phyloP scores from a whole-genome alignment of 495 filamentous ascomycete species.

The Penicillium goetzii region DNA sequence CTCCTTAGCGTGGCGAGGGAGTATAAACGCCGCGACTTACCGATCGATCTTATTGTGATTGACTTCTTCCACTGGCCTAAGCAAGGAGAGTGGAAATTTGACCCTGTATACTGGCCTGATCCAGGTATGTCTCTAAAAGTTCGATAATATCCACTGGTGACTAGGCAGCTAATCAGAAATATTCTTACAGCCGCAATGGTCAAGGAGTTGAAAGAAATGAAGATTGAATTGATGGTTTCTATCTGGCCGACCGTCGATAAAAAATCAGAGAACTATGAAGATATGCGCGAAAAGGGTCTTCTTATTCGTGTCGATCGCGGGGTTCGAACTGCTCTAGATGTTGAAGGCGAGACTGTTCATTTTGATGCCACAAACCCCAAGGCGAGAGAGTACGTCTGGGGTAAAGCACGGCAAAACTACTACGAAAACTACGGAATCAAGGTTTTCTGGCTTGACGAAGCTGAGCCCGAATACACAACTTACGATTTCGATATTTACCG shows the following conservation, averaged over 20 bases:
- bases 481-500: slow-evolving; percentile 65
- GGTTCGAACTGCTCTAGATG: slow-evolving; percentile 53
- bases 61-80: slow-evolving; percentile 65
- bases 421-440: slow-evolving; percentile 55
- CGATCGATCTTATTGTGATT: slow-evolving; percentile 59
- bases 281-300: slow-evolving; percentile 57
- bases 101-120: slow-evolving; percentile 60
- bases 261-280: slow-evolving; percentile 52
- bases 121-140: slow-evolving; percentile 37
- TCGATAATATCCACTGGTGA: not conserved
- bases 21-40: slow-evolving; percentile 52
- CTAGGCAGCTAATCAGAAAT: not conserved
- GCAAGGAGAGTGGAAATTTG: slow-evolving; percentile 64
- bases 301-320: slow-evolving; percentile 59
- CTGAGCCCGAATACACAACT: slow-evolving; percentile 59
- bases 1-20: slow-evolving; percentile 57
- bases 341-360: slow-evolving; percentile 54
- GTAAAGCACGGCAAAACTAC: slow-evolving; percentile 56
- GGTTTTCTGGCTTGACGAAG: slow-evolving; percentile 64
- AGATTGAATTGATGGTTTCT: slow-evolving; percentile 63
- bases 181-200: slow-evolving; percentile 52
- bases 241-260: slow-evolving; percentile 63
- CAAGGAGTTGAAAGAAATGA: slow-evolving; percentile 51
- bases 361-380: slow-evolving; percentile 60
- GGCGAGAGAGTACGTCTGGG: slow-evolving; percentile 55